Evolutionary conservation across 1,284 basidiomycete species (phyloP), one percentile per base, ranked within the genome.

Genomic region (Wolfiporia cocos): DNA sequence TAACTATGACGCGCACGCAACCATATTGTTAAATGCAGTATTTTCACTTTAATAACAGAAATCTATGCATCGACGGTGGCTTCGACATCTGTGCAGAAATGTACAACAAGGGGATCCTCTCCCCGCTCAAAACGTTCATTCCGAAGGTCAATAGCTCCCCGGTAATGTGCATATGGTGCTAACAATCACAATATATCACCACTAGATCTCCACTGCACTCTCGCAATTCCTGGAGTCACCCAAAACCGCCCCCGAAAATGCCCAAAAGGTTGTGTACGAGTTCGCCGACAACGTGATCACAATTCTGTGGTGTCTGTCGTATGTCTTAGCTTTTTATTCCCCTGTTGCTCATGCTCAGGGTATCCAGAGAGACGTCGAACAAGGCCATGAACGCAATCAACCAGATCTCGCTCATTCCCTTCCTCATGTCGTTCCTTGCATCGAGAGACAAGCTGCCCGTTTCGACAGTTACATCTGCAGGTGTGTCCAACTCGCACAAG

Each of bases 41-140:
- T n/a, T n/a, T n/a, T n/a, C n/a, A n/a, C n/a, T n/a, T n/a, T n/a
- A n/a, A n/a, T n/a, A 12, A 9, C 54, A 93, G 92, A 50, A 97
- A 96, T 66, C 66, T 96, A 19, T 93, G 91, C 54, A 86, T 97
- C 55, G 92, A 96, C 58, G 92, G 90, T 18, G 92, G 92, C 32
- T 87, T 87, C 55, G 91, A 95, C 55, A 87, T 95, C 32, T 93
- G 92, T 54, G 88, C 86, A 3, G 91, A 96, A 64, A 95, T 97
- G 90, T 94, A 86, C 66, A 96, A 97, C 66, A 96, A 96, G 69
- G 87, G 87, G 51, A 81, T 96, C 41, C 70, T 95, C 42, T 72
- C 80, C 1, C 88, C 87, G 0, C 63, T 92, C 43, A 78, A 71
- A 54, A 71, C 73, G 0, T 86, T 87, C 53, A 70, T 90, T 20